Evolutionary conservation across 2,329 filamentous ascomycete genomes (phyloP), one percentile per base, ranked within the genome.

Genomic region (Ophiostoma himal-ulmi): DNA sequence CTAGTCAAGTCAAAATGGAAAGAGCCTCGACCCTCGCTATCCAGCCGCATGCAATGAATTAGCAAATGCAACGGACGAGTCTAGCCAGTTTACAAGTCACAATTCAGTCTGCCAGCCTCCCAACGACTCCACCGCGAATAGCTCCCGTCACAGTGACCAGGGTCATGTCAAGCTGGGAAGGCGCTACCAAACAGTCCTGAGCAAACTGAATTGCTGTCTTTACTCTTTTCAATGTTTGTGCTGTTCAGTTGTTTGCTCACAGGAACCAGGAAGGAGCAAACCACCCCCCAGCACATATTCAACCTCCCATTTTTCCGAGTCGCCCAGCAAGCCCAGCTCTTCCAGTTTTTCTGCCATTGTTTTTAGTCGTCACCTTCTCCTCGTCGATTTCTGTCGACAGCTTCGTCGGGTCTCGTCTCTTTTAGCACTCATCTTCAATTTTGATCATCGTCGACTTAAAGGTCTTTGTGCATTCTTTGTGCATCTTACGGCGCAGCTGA

Each of bases 251-350:
- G 57, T 22, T 62, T 22, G 26, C 34, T 30, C 57, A 22, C 26
- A 67, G 48, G 54, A 68, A 68, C 10, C 26, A 67, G 48, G 54
- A 68, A 68, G 22, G 54, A 54, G 60, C 26, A 67, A 70, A 67
- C 34, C 66, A 69, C 41, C 70, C 71, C 71, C 71, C 44, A 14
- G 70, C 68, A 48, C 44, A 67, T 67, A 68, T 67, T 72, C 71
- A 71, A 72, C 71, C 71, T 71, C 71, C 70, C 68, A 48, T 67
- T 71, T 72, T 71, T 71, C 70, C 69, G 44, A 17, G 44, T n/a
- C 39, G 54, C 69, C 64, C 44, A 36, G 57, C 26, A 44, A 30
- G 30, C 30, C n/a, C 44, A 62, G 62, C 52, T 69, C 41, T 52
- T 71, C 60, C 62, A 20, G 34, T 37, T 69, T 70, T 36, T 20